These are phyloP conservation scores for Exophiala viscosa DNA, from an alignment of 2,329 filamentous ascomycete species.

Conservation along the genomic window DNA sequence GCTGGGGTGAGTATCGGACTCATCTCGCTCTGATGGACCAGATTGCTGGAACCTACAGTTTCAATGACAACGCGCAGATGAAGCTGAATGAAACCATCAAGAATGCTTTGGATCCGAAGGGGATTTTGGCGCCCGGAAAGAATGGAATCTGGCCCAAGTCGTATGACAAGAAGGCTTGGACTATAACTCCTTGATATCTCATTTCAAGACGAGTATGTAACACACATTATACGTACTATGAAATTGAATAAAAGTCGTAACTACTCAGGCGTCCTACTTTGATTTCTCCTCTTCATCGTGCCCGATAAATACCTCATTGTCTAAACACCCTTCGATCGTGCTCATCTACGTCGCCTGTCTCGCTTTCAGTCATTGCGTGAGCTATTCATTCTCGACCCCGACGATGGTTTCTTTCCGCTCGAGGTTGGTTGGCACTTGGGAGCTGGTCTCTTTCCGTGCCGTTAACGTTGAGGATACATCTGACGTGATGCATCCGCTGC, in stretches of 20 bases:
- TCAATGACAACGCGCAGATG: conserved; percentile 40
- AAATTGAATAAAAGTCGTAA: too few species aligned
- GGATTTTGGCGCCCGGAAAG: conserved; percentile 47
- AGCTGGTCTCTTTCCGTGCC: not conserved
- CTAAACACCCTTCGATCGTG: too few species aligned
- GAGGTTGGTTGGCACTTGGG: not conserved
- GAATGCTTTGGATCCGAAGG: conserved; percentile 47
- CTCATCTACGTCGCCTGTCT: too few species aligned
- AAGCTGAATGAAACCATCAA: conserved; percentile 46
- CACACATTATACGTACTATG: too few species aligned
- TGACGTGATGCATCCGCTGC: not conserved
- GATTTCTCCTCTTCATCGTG: too few species aligned
- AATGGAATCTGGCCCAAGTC: conserved; percentile 41
- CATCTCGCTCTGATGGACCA: conserved; percentile 46
- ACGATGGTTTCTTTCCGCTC: not conserved
- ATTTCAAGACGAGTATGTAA: too few species aligned
- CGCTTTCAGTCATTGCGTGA: too few species aligned
- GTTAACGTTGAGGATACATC: not conserved
- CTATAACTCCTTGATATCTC: too few species aligned
- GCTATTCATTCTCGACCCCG: too few species aligned
- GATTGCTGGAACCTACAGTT: conserved; percentile 44
- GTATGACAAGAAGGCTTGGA: too few species aligned
- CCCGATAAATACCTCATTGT: too few species aligned
- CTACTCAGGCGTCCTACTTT: too few species aligned
- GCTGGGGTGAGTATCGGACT: conserved; percentile 47